Conservation (phyloP, 805 yeast species). For the Myxozyma mucilagina region DNA sequence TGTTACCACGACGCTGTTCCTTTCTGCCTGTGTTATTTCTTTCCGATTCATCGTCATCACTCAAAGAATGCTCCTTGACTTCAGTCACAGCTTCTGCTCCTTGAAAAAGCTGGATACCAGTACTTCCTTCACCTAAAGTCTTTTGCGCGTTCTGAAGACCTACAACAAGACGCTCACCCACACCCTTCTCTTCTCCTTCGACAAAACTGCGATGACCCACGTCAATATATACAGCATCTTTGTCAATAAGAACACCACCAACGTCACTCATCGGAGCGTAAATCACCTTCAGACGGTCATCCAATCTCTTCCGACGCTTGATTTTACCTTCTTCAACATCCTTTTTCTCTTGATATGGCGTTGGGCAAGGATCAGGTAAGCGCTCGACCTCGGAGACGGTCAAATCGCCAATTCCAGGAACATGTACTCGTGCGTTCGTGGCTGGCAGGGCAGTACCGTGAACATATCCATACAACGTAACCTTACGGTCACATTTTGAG, state of each 20-base stretch:
- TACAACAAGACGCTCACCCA: conserved; percentile 85
- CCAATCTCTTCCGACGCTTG: conserved; percentile 80
- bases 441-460: conserved; percentile 87
- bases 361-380: conserved; percentile 98
- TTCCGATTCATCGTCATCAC: conserved; percentile 47
- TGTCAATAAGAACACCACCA: conserved; percentile 97
- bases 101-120: conserved; percentile 75
- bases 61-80: conserved; percentile 42
- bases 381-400: conserved; percentile 75
- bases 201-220: conserved; percentile 58
- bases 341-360: conserved; percentile 87
- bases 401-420: conserved; percentile 95
- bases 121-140: conserved; percentile 58
- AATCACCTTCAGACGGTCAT: conserved; percentile 88
- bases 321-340: conserved; percentile 70
- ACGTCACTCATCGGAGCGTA: conserved; percentile 99
- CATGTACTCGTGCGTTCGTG: conserved; percentile 73
- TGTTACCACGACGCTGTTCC: conserved; percentile 30
- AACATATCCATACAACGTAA: conserved; percentile 89
- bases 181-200: conserved; percentile 62
- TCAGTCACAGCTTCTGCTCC: conserved; percentile 48
- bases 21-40: conserved; percentile 41
- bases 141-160: conserved; percentile 70
- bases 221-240: conserved; percentile 95
- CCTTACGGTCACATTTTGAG: conserved; percentile 80